A percentile compares a stretch with the other conserved stretches of the same genome.
Conservation (phyloP, 106 monocot genomes). For the Phalaenopsis aphrodite region DNA sequence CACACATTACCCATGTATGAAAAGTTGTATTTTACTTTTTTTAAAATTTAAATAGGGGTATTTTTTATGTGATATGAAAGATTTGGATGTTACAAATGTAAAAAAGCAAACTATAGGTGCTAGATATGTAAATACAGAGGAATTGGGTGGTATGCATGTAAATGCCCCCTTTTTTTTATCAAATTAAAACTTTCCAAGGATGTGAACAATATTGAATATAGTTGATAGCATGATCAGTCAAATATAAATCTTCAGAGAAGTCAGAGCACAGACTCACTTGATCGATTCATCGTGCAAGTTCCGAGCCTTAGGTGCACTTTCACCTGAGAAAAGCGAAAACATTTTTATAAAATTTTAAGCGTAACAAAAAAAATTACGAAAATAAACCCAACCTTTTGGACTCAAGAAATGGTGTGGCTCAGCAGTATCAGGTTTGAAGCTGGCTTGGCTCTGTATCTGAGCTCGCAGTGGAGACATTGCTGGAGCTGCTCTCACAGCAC, state of each 20-base stretch:
- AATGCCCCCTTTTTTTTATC: not conserved
- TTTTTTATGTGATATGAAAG: no score
- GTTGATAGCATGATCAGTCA: not conserved
- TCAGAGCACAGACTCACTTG: conserved; percentile 5
- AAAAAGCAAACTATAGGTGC: no score
- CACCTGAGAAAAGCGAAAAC: not conserved
- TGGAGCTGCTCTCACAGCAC: conserved; percentile 51
- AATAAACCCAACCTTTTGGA: conserved; percentile 5
- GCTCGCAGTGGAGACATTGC: conserved; percentile 37
- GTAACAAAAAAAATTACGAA: not conserved
- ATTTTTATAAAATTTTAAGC: not conserved
- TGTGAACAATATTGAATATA: not conserved
- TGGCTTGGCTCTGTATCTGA: conserved; percentile 34
- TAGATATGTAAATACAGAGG: no score
- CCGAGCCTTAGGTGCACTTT: not conserved
- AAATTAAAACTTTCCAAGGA: not conserved
- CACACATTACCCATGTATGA: no score
- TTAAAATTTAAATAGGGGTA: no score
- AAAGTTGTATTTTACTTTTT: no score
- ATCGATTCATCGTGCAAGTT: conserved; percentile 20
- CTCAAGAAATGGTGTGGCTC: not conserved
- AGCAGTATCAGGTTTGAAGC: conserved; percentile 5
- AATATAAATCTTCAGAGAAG: not conserved
- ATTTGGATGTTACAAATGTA: no score
- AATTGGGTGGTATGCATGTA: no score